Percentiles rank a stretch among this genome's conserved stretches.
Evolutionary conservation across 2,329 filamentous ascomycete species (phyloP).

Genomic region (Byssochlamys sp.): DNA sequence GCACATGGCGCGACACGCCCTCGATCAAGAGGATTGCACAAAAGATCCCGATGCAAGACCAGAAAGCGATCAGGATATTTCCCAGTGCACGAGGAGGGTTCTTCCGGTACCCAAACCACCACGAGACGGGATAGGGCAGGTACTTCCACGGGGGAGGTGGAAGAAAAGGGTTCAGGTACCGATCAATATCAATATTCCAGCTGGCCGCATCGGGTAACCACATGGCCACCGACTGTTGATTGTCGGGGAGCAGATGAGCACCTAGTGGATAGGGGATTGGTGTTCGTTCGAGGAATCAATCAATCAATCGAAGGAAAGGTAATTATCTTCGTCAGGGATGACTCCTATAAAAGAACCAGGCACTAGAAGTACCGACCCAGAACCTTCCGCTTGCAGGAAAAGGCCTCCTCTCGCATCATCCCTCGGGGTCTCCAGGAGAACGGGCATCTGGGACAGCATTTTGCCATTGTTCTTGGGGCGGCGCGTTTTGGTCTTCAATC

Average conservation of each 20-base stretch:
- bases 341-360: background rate
- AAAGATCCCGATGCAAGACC: conserved; percentile 58
- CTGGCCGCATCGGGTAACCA: conserved; percentile 14
- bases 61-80: conserved; percentile 51
- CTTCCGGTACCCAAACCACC: conserved; percentile 57
- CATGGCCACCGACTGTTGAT: background rate
- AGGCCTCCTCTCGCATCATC: background rate
- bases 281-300: background rate
- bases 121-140: conserved; percentile 57
- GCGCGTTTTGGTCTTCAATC: background rate
- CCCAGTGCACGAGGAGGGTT: conserved; percentile 36
- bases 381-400: background rate
- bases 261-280: background rate
- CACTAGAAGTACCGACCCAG: background rate
- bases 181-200: conserved; percentile 64
- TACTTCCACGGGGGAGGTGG: conserved; percentile 55
- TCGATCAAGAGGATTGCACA: conserved; percentile 52
- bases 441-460: background rate
- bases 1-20: conserved; percentile 46
- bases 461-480: background rate
- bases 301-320: background rate
- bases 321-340: background rate
- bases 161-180: conserved; percentile 60
- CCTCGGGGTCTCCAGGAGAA: background rate
- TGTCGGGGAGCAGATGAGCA: background rate